Evolutionary conservation across 305 asterid genomes (phyloP).

Genomic region (Solanum hybrid): DNA sequence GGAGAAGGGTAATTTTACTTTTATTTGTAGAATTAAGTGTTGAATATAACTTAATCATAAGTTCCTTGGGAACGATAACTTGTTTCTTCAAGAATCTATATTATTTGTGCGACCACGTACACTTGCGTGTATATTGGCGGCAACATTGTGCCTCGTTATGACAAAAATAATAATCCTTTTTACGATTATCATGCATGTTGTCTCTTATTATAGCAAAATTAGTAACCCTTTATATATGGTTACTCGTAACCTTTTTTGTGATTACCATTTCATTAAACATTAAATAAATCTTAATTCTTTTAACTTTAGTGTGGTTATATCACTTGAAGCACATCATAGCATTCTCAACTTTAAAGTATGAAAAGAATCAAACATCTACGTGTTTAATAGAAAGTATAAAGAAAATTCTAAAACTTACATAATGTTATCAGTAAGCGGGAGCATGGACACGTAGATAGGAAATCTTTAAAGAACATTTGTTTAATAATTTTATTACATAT

Average conservation of each 20-base stretch:
- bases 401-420: not conserved
- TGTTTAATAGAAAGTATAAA: not conserved
- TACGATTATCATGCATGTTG: not conserved
- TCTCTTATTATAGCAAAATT: not conserved
- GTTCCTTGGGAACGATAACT: too few relatives aligned
- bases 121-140: too few relatives aligned
- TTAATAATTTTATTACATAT: not conserved
- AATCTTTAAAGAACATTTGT: not conserved
- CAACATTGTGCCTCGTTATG: not conserved
- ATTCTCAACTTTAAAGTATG: not conserved
- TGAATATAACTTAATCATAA: too few relatives aligned
- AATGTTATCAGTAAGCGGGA: not conserved
- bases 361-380: not conserved
- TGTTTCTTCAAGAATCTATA: too few relatives aligned
- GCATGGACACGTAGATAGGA: not conserved
- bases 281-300: not conserved
- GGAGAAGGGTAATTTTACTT: too few relatives aligned
- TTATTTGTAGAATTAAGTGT: too few relatives aligned
- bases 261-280: not conserved
- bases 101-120: too few relatives aligned
- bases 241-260: not conserved
- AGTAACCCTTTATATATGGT: not conserved
- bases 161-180: not conserved
- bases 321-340: not conserved
- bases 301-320: not conserved